Evolutionary conservation across 495 filamentous ascomycete genomes (phyloP).

Genomic region (Pseudevernia furfuracea): DNA sequence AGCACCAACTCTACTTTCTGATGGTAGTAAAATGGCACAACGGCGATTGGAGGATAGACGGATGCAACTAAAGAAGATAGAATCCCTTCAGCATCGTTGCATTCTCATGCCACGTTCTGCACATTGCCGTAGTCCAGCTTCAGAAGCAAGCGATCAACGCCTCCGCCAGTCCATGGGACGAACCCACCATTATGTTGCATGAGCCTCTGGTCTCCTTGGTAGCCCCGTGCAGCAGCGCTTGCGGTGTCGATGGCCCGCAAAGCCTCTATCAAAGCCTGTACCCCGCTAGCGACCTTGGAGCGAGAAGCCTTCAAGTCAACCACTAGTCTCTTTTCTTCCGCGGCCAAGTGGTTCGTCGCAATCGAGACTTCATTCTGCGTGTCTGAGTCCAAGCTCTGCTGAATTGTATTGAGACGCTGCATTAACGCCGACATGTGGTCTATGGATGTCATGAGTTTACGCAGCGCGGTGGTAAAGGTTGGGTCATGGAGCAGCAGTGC

Average conservation of each 20-base stretch:
- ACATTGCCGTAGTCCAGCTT: conserved; percentile 67
- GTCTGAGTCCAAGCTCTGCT: conserved; percentile 67
- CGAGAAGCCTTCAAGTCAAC: conserved; percentile 48
- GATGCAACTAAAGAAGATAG: background rate
- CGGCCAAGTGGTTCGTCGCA: conserved; percentile 52
- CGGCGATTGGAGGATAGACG: background rate
- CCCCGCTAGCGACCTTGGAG: conserved; percentile 39
- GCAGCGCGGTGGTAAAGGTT: conserved; percentile 62
- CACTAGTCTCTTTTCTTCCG: conserved; percentile 59
- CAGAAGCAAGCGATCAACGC: conserved; percentile 76
- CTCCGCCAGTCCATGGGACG: conserved; percentile 56
- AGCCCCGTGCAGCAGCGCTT: conserved; percentile 36
- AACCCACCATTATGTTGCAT: conserved; percentile 33
- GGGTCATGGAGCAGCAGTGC: conserved; percentile 63
- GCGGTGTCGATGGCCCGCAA: conserved; percentile 49
- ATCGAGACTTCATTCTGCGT: conserved; percentile 31
- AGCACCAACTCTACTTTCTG: background rate
- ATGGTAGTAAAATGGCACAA: background rate
- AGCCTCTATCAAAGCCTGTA: conserved; percentile 9
- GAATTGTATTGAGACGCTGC: conserved; percentile 61
- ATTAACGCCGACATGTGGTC: conserved; percentile 73
- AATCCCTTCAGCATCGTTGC: background rate
- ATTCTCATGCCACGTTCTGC: background rate
- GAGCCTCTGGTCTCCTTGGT: conserved; percentile 27
- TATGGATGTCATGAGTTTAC: conserved; percentile 59